Conservation (phyloP, 805 yeast genomes). For the Candida quercuum region DNA sequence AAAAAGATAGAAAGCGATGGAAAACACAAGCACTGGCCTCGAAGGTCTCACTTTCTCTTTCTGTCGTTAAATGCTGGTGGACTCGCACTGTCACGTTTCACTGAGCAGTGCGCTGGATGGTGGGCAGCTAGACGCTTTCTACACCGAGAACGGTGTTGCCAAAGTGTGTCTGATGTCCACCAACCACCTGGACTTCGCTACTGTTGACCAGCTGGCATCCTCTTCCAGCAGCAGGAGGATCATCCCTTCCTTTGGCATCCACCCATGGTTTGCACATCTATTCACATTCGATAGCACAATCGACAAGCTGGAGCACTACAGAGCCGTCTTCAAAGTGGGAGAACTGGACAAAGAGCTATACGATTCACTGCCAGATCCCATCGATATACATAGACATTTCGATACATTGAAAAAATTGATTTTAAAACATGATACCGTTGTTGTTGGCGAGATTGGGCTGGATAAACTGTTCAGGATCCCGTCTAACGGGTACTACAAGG, state of each 20-base stretch:
- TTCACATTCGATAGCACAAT: constrained; percentile 30
- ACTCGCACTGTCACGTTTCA: constrained; percentile 34
- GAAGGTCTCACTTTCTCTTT: no score
- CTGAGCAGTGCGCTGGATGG: constrained; percentile 6
- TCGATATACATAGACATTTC: constrained; percentile 32
- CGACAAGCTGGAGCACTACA: constrained; percentile 52
- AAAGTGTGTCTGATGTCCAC: constrained; percentile 41
- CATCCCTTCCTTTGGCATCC: constrained; percentile 64
- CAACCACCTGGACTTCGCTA: constrained; percentile 31
- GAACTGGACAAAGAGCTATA: constrained; percentile 32
- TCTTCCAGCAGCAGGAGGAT: constrained; percentile 14
- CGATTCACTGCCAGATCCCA: constrained; percentile 56
- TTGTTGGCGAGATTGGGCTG: constrained; percentile 89
- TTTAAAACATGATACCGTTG: constrained; percentile 15
- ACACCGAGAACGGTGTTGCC: constrained; percentile 4
- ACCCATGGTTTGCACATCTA: constrained; percentile 87
- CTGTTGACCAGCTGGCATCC: constrained; percentile 19
- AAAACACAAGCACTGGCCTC: no score
- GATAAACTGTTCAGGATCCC: constrained; percentile 77
- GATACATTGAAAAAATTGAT: constrained; percentile 10
- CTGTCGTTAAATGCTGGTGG: constrained; percentile 16
- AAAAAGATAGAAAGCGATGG: neutral
- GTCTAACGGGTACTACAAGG: constrained; percentile 45
- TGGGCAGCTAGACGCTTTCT: constrained; percentile 1
- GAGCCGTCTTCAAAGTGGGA: constrained; percentile 37